phyloP scores from a whole-genome alignment of 2,329 filamentous ascomycete species.

The Cytospora piceae region DNA sequence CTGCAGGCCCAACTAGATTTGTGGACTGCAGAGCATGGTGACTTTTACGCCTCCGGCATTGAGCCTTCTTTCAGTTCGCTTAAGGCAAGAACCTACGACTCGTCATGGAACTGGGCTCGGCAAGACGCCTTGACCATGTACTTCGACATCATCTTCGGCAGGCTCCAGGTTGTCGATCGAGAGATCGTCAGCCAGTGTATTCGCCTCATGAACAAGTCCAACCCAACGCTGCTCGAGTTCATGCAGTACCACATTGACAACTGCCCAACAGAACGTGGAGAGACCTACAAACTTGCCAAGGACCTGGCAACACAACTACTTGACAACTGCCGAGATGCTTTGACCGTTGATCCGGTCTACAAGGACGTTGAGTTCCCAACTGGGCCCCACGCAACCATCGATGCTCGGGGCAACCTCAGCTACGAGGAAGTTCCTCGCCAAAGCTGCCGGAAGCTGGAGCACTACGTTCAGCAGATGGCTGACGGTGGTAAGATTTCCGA shows the following conservation, averaged over 20 bases:
- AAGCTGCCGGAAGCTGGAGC: conserved; percentile 94
- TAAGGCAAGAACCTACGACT: conserved; percentile 96
- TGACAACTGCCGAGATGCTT: conserved; percentile 94
- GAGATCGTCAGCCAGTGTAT: conserved; percentile 99
- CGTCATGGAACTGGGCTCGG: conserved; percentile 98
- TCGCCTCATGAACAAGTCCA: conserved; percentile 98
- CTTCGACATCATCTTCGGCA: conserved; percentile 97
- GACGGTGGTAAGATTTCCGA: conserved; percentile 98
- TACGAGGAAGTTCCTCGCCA: conserved; percentile 86
- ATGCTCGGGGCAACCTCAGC: conserved; percentile 87
- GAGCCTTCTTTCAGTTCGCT: conserved; percentile 91
- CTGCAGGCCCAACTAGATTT: conserved; percentile 93
- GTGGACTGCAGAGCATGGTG: conserved; percentile 94
- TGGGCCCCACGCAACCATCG: conserved; percentile 88
- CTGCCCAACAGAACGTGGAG: conserved; percentile 92
- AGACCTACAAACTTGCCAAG: conserved; percentile 98
- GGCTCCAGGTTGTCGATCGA: conserved; percentile 88
- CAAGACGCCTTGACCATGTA: conserved; percentile 98
- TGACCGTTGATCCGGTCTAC: conserved; percentile 83
- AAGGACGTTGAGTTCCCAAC: conserved; percentile 95
- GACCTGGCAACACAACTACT: conserved; percentile 91
- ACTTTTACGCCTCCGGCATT: conserved; percentile 93
- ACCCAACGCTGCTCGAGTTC: conserved; percentile 92
- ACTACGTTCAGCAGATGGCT: conserved; percentile 98
- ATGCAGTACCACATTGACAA: conserved; percentile 99